phyloP scores from a whole-genome alignment of 495 filamentous ascomycete species.

The Poronia punctata region DNA sequence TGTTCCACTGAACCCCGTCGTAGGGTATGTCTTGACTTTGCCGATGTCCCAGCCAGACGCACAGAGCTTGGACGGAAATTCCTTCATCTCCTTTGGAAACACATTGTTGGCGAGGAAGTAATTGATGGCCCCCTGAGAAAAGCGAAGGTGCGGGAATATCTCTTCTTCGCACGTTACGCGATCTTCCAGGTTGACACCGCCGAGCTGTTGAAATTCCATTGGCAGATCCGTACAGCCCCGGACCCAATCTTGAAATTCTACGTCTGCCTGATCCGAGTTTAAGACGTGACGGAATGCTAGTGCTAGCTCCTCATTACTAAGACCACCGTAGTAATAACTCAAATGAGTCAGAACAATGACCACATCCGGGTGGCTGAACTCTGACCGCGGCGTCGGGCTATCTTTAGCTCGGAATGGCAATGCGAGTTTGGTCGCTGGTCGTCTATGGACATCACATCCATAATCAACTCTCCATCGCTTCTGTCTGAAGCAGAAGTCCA shows the following conservation, averaged over 20 bases:
- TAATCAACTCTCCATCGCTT: conserved; percentile 67
- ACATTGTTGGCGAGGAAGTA: conserved; percentile 55
- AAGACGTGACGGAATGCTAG: conserved; percentile 42
- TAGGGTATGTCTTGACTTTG: conserved; percentile 38
- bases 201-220: conserved; percentile 35
- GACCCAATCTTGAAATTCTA: conserved; percentile 51
- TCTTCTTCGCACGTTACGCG: conserved; percentile 21
- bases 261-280: conserved; percentile 46
- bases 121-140: conserved; percentile 45
- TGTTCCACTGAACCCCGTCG: conserved; percentile 67
- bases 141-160: conserved; percentile 47
- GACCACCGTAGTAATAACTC: conserved; percentile 62
- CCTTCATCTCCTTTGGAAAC: conserved; percentile 56
- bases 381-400: conserved; percentile 52
- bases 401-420: conserved; percentile 69
- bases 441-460: conserved; percentile 44
- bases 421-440: conserved; percentile 45
- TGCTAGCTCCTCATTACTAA: conserved; percentile 46
- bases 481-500: conserved; percentile 46
- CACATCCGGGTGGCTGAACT: conserved; percentile 72
- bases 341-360: conserved; percentile 59
- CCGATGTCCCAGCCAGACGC: conserved; percentile 66
- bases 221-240: conserved; percentile 29
- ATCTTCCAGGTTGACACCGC: conserved; percentile 56
- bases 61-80: conserved; percentile 59